These are phyloP conservation scores for Escallonia rubra DNA, from an alignment of 129 eudicot species.

Conservation along the genomic window DNA sequence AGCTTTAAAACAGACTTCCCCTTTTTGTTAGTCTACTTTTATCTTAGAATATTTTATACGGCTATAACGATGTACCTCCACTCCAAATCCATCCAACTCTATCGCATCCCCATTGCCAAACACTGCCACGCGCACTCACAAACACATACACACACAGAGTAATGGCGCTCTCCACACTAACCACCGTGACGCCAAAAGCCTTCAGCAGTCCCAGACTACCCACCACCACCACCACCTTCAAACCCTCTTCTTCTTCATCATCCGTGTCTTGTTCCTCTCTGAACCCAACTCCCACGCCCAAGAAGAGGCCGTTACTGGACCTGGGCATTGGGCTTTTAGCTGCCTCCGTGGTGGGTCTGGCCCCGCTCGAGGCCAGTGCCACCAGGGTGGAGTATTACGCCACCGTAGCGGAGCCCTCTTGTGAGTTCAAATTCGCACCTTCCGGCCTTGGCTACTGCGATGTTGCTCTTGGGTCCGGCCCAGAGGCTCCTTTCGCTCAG, in stretches of 20 bases:
- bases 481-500: constrained; percentile 47
- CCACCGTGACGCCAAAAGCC: constrained; percentile 32
- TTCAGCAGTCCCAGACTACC: constrained; percentile 10
- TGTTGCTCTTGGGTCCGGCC: constrained; percentile 63
- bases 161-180: constrained; percentile 34
- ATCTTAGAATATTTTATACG: too few relatives aligned
- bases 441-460: constrained; percentile 94
- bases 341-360: constrained; percentile 44
- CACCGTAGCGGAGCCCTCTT: constrained; percentile 74
- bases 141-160: background rate
- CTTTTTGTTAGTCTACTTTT: too few relatives aligned
- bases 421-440: constrained; percentile 65
- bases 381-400: constrained; percentile 91
- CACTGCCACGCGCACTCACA: too few relatives aligned
- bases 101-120: too few relatives aligned
- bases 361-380: constrained; percentile 72
- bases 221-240: constrained; percentile 13
- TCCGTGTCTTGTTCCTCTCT: constrained; percentile 4
- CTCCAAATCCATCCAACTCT: too few relatives aligned
- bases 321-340: constrained; percentile 65
- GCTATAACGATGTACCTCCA: too few relatives aligned
- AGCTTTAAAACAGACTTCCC: too few relatives aligned
- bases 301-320: constrained; percentile 32
- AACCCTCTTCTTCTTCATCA: constrained; percentile 13
- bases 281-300: constrained; percentile 6